These are phyloP conservation scores for Pugionium dolabratum DNA, from an alignment of 345 rosid genomes.

Conservation along the genomic window DNA sequence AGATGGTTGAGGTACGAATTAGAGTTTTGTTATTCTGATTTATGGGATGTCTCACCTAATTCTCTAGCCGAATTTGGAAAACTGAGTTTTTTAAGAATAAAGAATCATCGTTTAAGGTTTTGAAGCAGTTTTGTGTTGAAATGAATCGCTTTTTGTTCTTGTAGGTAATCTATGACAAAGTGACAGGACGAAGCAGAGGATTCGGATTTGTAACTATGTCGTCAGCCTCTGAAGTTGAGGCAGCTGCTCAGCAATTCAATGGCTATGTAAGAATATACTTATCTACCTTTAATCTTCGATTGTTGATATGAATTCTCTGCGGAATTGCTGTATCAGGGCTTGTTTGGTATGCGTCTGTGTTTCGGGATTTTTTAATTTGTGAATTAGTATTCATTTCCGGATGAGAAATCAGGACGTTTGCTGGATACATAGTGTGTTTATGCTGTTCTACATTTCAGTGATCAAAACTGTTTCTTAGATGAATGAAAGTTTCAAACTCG, in stretches of 20 bases:
- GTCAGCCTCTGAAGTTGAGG: constrained; percentile 62
- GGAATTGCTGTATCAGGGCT: not conserved
- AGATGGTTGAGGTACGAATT: constrained; percentile 86
- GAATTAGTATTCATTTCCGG: not conserved
- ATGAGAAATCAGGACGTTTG: not conserved
- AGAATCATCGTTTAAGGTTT: not conserved
- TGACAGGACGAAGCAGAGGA: constrained; percentile 94
- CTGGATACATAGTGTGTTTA: not conserved
- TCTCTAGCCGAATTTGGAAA: not conserved
- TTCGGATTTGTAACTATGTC: constrained; percentile 99
- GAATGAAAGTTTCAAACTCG: constrained; percentile 19
- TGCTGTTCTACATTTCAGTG: not conserved
- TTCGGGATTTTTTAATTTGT: not conserved
- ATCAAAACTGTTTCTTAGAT: not conserved
- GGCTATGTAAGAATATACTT: constrained; percentile 68
- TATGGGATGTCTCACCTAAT: not conserved
- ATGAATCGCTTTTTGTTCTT: constrained; percentile 1
- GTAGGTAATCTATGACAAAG: constrained; percentile 92
- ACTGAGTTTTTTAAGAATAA: not conserved
- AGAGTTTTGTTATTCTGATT: not conserved
- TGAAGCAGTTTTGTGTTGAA: not conserved
- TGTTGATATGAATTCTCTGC: not conserved
- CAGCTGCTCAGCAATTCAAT: constrained; percentile 85
- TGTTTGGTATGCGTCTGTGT: constrained; percentile 7
- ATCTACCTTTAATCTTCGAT: constrained; percentile 8